Base-by-base conservation (phyloP, 2,329 filamentous ascomycete species). In the Calonectria hongkongensis region DNA sequence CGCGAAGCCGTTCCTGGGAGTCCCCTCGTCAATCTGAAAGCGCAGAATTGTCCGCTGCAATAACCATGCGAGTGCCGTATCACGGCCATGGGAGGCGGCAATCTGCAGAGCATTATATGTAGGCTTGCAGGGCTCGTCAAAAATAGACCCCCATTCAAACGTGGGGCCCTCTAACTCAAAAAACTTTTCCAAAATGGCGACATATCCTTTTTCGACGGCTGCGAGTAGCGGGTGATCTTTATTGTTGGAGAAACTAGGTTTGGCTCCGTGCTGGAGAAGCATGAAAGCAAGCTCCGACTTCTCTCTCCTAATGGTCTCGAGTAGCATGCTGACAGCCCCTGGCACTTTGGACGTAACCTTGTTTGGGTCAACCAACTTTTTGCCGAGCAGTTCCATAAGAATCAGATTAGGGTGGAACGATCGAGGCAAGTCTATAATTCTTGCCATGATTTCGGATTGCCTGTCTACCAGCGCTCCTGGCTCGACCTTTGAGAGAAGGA, bases 21-120 rank as follows among this genome's bases (percentile, higher is more conserved):
- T 77, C 13, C 33, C 39, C 5, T 72, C 28, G 9, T 76, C 45
- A 6, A 79, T 56, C 13, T 66, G 41, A 2, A 50, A 21, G 10
- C 15, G 33, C 16, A 78, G 25, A 6, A 69, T 56, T 1, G 78
- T 78, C n/a, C 72, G 58, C 18, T 74, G 63, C 4, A 80, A n/a
- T 3, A 80, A 72, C 72, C 47, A 80, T 13, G 36, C 65, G 16
- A 62, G 75, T 60, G 27, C 72, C 45, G 41, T 72, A 9, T 47
- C 48, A 6, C 27, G 73, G 0, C 75, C 72, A 2, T 74, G 62
- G 3, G 63, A 63, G 47, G 78, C 77, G 12, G 79, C 78, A 41
- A 80, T 69, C 39, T 80, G 78, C 13, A 80, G 63, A 6, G 76
- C 73, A 28, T 78, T 79, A 36, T 74, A 78, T 12, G 71, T 72